Percentiles rank a stretch among this genome's conserved stretches.
Conservation (phyloP, 106 monocot species). For the Dendrobium chrysotoxum region DNA sequence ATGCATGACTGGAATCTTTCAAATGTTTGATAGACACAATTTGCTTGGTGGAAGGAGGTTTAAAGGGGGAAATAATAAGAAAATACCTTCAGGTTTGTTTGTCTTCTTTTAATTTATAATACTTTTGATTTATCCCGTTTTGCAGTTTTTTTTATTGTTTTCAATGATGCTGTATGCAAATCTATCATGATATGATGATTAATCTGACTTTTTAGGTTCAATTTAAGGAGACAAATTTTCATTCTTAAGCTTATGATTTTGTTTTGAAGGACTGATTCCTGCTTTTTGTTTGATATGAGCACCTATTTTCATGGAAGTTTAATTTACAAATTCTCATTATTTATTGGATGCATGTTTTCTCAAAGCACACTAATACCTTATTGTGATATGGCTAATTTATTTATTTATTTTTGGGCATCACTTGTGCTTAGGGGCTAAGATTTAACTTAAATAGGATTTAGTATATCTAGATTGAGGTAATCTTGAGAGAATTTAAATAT, state of each 20-base stretch:
- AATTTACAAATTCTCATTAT: too few species aligned
- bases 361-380: too few species aligned
- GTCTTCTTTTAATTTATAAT: neutral
- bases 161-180: neutral
- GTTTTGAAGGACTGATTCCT: neutral
- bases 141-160: neutral
- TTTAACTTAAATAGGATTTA: too few species aligned
- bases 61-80: constrained; percentile 22
- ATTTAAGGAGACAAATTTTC: neutral
- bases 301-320: neutral
- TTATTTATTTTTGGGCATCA: too few species aligned
- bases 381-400: too few species aligned
- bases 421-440: too few species aligned
- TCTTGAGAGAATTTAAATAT: too few species aligned
- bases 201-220: neutral
- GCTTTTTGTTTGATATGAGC: neutral
- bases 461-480: too few species aligned
- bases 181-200: neutral
- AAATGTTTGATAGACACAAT: constrained; percentile 70
- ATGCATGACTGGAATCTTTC: constrained; percentile 85
- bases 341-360: too few species aligned
- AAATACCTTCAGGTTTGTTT: constrained; percentile 42
- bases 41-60: constrained; percentile 35
- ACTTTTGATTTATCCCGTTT: too few species aligned
- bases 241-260: neutral